phyloP scores from a whole-genome alignment of 371 early-diverging fungal genomes.

The Apophysomyces trapeziformis region DNA sequence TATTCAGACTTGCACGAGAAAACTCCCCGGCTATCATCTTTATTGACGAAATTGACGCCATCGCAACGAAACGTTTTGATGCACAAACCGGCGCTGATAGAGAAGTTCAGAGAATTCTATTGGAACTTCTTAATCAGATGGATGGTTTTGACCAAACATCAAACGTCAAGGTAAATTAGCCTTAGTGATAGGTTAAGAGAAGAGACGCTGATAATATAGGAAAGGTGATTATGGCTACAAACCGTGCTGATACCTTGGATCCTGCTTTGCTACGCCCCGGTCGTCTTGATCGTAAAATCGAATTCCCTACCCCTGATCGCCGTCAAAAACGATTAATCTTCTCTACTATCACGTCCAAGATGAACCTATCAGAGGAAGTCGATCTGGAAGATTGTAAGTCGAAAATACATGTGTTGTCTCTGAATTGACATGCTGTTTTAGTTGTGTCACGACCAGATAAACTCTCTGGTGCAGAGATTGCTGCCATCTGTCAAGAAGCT shows the following conservation, averaged over 20 bases:
- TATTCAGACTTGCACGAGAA: conserved; percentile 98
- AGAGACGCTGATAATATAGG: not conserved
- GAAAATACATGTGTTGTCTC: no score
- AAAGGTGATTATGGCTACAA: conserved; percentile 99
- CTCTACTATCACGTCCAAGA: conserved; percentile 96
- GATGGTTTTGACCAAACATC: conserved; percentile 99
- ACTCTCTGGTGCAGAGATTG: conserved; percentile 98
- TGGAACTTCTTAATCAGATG: conserved; percentile 99
- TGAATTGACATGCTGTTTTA: conserved; percentile 20
- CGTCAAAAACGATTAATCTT: conserved; percentile 99
- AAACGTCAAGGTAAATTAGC: conserved; percentile 86
- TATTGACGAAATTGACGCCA: conserved; percentile 99
- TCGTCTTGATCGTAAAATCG: conserved; percentile 99
- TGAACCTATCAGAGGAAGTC: conserved; percentile 99
- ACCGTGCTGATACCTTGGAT: conserved; percentile 99
- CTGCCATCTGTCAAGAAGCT: conserved; percentile 99
- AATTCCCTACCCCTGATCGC: conserved; percentile 99
- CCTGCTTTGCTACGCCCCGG: conserved; percentile 99
- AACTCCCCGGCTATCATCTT: conserved; percentile 99
- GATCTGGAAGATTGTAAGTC: conserved; percentile 97
- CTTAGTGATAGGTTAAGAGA: not conserved
- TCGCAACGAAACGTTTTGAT: conserved; percentile 99
- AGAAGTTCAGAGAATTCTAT: conserved; percentile 99
- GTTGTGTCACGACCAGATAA: conserved; percentile 98
- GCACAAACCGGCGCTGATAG: conserved; percentile 99